phyloP scores from a whole-genome alignment of 2,329 filamentous ascomycete species.

The Botrytis hyacinthi region DNA sequence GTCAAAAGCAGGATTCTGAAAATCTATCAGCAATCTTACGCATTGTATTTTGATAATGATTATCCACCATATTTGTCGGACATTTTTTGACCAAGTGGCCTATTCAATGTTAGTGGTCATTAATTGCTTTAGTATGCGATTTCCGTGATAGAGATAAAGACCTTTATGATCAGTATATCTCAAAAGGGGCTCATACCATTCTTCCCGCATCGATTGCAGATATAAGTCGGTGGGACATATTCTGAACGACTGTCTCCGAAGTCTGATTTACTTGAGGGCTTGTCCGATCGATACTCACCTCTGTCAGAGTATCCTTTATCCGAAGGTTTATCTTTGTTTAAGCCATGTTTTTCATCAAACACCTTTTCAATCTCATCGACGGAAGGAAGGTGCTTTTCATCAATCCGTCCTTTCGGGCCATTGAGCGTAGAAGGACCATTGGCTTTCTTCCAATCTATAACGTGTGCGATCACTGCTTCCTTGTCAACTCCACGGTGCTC shows the following conservation, averaged over 20 bases:
- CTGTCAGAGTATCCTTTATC: neutral
- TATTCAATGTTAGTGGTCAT: constrained; percentile 28
- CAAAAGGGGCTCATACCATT: constrained; percentile 26
- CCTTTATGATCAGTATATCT: neutral
- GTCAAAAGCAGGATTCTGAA: constrained; percentile 41
- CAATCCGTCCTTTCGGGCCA: neutral
- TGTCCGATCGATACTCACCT: neutral
- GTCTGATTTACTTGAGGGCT: neutral
- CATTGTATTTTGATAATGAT: neutral
- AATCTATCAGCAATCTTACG: constrained; percentile 1
- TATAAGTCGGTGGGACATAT: constrained; percentile 25
- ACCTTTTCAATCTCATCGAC: constrained; percentile 23
- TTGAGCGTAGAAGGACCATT: constrained; percentile 16
- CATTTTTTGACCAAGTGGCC: constrained; percentile 44
- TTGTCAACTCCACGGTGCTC: constrained; percentile 24
- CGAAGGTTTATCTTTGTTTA: neutral
- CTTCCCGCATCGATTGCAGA: constrained; percentile 33
- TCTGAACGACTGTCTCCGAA: neutral
- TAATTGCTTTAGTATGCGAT: neutral
- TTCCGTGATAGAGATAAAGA: neutral
- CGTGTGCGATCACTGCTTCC: constrained; percentile 22
- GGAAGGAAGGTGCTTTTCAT: constrained; percentile 15
- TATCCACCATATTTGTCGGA: constrained; percentile 42
- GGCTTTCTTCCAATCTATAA: constrained; percentile 28
- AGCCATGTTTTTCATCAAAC: constrained; percentile 14